Evolutionary conservation across 2,329 filamentous ascomycete genomes (phyloP), one percentile per base, ranked within the genome.

Genomic region (Metarhizium sp.): DNA sequence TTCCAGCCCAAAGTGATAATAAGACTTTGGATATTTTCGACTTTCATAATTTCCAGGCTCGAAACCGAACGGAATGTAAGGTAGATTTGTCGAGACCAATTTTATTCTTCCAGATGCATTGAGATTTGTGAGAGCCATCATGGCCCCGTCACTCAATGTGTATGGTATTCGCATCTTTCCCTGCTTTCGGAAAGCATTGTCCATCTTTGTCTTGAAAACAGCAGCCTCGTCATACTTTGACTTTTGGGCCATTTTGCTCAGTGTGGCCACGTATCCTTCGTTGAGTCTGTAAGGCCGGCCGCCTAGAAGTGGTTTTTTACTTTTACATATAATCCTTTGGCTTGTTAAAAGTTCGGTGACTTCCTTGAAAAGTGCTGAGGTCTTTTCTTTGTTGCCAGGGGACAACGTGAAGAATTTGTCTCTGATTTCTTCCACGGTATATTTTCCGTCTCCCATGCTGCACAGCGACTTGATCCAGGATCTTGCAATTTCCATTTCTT

Each of bases 41-140:
- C 84, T 86, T 63, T 88, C 82, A 67, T 91, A 91, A 59, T 87
- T 83, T 16, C 81, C 81, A 7, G 85, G 85, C 53, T 82, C 79
- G 63, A 90, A 87, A 1, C 88, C 87, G 65, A 87, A 85, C 2
- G 84, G 83, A 34, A 88, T 82, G 51, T 78, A 63, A 1, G 82
- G 81, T 5, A 87, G 77, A 45, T 85, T 74, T 2, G 76, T 64
- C 0, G 80, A 73, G 3, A 76, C 70, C 6, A 88, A 64, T 16
- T 66, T 72, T 46, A 90, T 73, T 45, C 79, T 76, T 3, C 81
- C 79, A 51, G 78, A 67, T 0, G 82, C 80, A 58, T 85, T 78
- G 54, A 92, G 67, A 61, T 88, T 88, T 45, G 83, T 76, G 55
- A 87, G 70, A 2, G 83, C 85, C 75, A 90, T 80, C 56, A 87